Conservation (phyloP, 768 basidiomycete species). For the Gautieria morchelliformis region DNA sequence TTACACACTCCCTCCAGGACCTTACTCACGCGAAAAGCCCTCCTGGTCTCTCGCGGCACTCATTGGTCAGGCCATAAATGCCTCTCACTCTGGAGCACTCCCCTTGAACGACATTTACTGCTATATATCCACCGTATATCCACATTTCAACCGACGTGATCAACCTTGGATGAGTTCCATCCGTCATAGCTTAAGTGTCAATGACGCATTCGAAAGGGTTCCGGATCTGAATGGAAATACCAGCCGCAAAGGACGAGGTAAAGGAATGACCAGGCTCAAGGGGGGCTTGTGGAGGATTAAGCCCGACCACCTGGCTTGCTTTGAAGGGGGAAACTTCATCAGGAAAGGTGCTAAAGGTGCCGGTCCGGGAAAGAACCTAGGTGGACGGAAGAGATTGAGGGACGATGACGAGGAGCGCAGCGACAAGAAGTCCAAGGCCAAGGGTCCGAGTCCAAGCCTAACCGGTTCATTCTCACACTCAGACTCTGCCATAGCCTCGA, state of each 20-base stretch:
- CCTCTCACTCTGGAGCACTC: slow-evolving; percentile 72
- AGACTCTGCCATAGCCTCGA: neutral
- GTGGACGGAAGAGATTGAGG: slow-evolving; percentile 19
- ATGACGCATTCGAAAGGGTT: slow-evolving; percentile 76
- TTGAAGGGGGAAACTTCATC: slow-evolving; percentile 62
- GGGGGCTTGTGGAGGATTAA: slow-evolving; percentile 80
- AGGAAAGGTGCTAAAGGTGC: slow-evolving; percentile 41
- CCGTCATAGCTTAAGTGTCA: slow-evolving; percentile 91
- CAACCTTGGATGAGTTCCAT: slow-evolving; percentile 98
- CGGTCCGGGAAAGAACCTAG: slow-evolving; percentile 31
- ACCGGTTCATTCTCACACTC: neutral
- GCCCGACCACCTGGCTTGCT: slow-evolving; percentile 70
- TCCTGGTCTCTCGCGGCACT: slow-evolving; percentile 89
- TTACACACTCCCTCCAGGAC: slow-evolving; percentile 74
- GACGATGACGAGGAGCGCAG: slow-evolving; percentile 21
- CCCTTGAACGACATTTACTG: slow-evolving; percentile 95
- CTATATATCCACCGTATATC: slow-evolving; percentile 90
- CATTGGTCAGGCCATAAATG: slow-evolving; percentile 89
- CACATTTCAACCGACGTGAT: slow-evolving; percentile 87
- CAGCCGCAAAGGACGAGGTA: slow-evolving; percentile 30
- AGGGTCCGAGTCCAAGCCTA: neutral
- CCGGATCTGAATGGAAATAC: neutral
- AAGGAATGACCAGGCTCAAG: slow-evolving; percentile 66
- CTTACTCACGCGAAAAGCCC: slow-evolving; percentile 73
- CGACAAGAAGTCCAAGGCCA: slow-evolving; percentile 23